Conservation (phyloP, 75 land plant species). For the Sequoiadendron giganteum region DNA sequence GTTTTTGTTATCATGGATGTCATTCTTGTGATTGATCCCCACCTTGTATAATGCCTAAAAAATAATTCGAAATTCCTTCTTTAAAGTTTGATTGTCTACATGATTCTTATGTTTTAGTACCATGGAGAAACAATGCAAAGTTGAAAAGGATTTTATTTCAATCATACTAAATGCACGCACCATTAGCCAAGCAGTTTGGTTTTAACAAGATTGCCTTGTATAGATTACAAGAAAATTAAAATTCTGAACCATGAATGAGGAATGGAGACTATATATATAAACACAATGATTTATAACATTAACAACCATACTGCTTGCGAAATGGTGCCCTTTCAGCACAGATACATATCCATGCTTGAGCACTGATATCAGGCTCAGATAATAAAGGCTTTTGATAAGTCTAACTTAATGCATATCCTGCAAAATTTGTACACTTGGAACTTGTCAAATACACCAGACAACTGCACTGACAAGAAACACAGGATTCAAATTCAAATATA, state of each 20-base stretch:
- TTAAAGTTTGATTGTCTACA: neutral
- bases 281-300: neutral
- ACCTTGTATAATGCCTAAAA: conserved; percentile 5
- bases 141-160: neutral
- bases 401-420: neutral
- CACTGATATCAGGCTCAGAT: neutral
- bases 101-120: neutral
- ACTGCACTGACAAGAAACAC: neutral
- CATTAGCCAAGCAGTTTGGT: neutral
- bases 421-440: conserved; percentile 8
- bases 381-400: neutral
- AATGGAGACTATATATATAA: neutral
- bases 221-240: neutral
- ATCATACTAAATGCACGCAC: neutral
- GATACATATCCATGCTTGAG: neutral
- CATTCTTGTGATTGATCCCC: conserved; percentile 18
- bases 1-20: neutral
- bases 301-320: neutral
- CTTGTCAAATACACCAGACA: neutral
- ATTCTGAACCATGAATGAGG: neutral
- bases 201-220: neutral
- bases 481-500: neutral
- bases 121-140: neutral
- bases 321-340: neutral
- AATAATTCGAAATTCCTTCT: neutral